Evolutionary conservation across 176 grass and related monocot species (phyloP), one percentile per base, ranked within the genome.

Genomic region (Carex pumila): DNA sequence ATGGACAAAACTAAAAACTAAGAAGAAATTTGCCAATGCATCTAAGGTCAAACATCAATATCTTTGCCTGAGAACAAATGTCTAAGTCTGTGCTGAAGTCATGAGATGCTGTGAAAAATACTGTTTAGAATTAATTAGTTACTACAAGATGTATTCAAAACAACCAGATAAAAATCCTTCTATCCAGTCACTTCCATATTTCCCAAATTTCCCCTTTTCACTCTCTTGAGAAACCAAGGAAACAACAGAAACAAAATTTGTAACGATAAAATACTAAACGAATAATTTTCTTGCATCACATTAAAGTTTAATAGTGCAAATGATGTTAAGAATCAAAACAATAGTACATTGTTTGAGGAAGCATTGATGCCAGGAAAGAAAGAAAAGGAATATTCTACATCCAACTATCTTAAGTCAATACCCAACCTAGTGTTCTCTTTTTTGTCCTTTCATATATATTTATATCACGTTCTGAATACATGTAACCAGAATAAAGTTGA

Each of bases 401-500:
- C 85, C 29, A 86, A 87, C 57, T 64, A 55, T 77, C 72, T 69
- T 66, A 83, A 55, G 60, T 65, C 36, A 68, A 83, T 68, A 18
- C 60, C 18, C 63, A 65, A 12, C 60, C 19, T 22, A 67, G 30
- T 81, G 55, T 45, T 21, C 15, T 31, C 25, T 57, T 34, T 32
- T 81, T 81, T 64, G 5, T 4, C 57, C 41, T 81, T 65, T 81
- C 39, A 67, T 67, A 50, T 50, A 47, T 12, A 43, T 83, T 50
- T 64, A 79, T 81, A 79, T 81, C 64, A 39, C 83, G 43, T 80
- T 67, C 30, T 83, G 69, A 52, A 41, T 54, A 73, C 37, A 83
- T 14, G 72, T 53, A 65, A 76, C 31, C 30, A 19, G 68, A 76
- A 89, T 89, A 89, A 89, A 89, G 79, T 78, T 74, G 63, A 79